Conservation (phyloP, 805 yeast species). For the Starmera caribaea region DNA sequence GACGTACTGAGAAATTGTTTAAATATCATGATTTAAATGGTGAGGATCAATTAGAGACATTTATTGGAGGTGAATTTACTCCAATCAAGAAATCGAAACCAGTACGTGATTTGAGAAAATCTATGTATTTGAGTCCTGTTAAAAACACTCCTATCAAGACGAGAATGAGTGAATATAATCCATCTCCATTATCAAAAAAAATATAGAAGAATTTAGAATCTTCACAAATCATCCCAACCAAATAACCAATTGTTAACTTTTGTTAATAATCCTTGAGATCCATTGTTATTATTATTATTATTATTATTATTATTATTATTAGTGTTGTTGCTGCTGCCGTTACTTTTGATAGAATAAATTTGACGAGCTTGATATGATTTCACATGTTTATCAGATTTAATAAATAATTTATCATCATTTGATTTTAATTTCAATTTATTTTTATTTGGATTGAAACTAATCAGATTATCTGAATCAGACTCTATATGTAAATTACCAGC, state of each 20-base stretch:
- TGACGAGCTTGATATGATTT: too few relatives aligned
- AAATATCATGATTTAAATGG: constrained; percentile 36
- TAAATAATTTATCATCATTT: constrained; percentile 33
- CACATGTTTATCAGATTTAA: constrained; percentile 11
- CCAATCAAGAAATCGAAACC: constrained; percentile 15
- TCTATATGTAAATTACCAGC: constrained; percentile 4
- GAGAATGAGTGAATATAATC: constrained; percentile 6
- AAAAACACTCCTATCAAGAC: background rate
- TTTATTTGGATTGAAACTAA: constrained; percentile 7
- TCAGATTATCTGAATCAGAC: constrained; percentile 7
- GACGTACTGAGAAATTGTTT: constrained; percentile 30
- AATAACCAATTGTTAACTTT: constrained; percentile 38
- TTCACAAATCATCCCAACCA: constrained; percentile 43
- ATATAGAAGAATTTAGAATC: background rate
- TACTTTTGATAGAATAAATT: too few relatives aligned
- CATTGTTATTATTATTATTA: too few relatives aligned
- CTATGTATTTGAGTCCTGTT: constrained; percentile 2
- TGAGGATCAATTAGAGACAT: constrained; percentile 20
- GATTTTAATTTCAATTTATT: constrained; percentile 25
- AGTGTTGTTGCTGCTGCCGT: too few relatives aligned
- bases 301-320: too few relatives aligned
- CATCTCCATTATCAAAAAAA: constrained; percentile 16
- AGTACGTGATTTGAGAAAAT: constrained; percentile 3
- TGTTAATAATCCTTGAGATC: constrained; percentile 13
- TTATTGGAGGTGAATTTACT: constrained; percentile 23